These are phyloP conservation scores for Hysterangium stoloniferum DNA, from an alignment of 768 basidiomycete species.

Conservation along the genomic window DNA sequence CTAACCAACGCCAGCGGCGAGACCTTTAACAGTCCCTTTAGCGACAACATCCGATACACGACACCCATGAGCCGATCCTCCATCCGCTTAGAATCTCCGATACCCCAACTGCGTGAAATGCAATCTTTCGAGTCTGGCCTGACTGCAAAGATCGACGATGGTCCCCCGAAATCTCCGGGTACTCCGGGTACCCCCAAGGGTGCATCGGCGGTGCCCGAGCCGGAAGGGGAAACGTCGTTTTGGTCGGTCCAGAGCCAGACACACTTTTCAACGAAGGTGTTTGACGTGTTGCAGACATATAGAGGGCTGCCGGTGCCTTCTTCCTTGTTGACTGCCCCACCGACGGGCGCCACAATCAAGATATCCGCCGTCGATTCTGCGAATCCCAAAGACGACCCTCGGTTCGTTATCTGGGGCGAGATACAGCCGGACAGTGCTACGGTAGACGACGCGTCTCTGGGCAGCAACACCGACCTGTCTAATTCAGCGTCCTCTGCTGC, in stretches of 20 bases:
- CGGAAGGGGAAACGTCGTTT: background rate
- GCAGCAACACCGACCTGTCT: conserved; percentile 5
- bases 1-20: conserved; percentile 1
- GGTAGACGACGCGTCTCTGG: conserved; percentile 24
- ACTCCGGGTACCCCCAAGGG: background rate
- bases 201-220: background rate
- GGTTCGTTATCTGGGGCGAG: conserved; percentile 89
- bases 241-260: background rate
- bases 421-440: conserved; percentile 25
- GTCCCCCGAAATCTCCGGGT: background rate
- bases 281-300: conserved; percentile 75
- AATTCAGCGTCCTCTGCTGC: conserved; percentile 27
- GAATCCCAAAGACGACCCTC: conserved; percentile 77
- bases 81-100: conserved; percentile 1
- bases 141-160: conserved; percentile 55
- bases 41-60: conserved; percentile 7
- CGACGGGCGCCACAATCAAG: conserved; percentile 62
- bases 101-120: conserved; percentile 65
- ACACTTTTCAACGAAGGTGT: conserved; percentile 66
- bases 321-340: conserved; percentile 46
- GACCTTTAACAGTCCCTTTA: background rate
- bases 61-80: background rate
- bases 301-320: conserved; percentile 70
- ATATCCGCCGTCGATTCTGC: conserved; percentile 57
- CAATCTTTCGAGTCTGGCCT: conserved; percentile 81